Percentiles rank a stretch among this genome's conserved stretches.
Conservation (phyloP, 352 stramenopile genomes). For the Phytophthora boehmeriae region DNA sequence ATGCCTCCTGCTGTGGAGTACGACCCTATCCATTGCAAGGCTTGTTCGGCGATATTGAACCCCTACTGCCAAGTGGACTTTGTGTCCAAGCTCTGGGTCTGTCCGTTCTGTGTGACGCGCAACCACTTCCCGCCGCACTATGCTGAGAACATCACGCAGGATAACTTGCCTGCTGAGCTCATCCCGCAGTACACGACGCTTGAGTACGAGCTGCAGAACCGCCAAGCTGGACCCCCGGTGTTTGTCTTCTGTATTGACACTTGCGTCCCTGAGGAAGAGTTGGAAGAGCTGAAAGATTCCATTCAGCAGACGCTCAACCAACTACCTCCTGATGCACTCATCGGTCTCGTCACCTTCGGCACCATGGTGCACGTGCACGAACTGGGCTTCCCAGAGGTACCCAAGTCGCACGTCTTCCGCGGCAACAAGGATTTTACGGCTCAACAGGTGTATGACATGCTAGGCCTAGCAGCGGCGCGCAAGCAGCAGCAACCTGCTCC, state of each 20-base stretch:
- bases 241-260: conserved; percentile 99
- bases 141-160: conserved; percentile 97
- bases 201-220: conserved; percentile 98
- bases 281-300: conserved; percentile 98
- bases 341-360: conserved; percentile 99
- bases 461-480: conserved; percentile 89
- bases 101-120: conserved; percentile 98
- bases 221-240: conserved; percentile 93
- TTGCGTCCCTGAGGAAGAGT: conserved; percentile 96
- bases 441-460: conserved; percentile 96
- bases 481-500: conserved; percentile 47
- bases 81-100: conserved; percentile 99
- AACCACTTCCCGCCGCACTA: conserved; percentile 98
- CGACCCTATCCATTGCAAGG: conserved; percentile 98
- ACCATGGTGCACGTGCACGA: conserved; percentile 99
- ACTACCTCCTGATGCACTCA: conserved; percentile 96
- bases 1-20: conserved; percentile 95
- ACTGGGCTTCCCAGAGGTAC: conserved; percentile 95
- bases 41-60: conserved; percentile 97
- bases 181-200: conserved; percentile 99
- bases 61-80: conserved; percentile 99
- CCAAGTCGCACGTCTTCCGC: conserved; percentile 98
- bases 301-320: conserved; percentile 98
- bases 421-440: conserved; percentile 98
- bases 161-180: conserved; percentile 98